These are phyloP conservation scores for Sclerotinia minor DNA, from an alignment of 2,329 filamentous ascomycete genomes.

Conservation along the genomic window DNA sequence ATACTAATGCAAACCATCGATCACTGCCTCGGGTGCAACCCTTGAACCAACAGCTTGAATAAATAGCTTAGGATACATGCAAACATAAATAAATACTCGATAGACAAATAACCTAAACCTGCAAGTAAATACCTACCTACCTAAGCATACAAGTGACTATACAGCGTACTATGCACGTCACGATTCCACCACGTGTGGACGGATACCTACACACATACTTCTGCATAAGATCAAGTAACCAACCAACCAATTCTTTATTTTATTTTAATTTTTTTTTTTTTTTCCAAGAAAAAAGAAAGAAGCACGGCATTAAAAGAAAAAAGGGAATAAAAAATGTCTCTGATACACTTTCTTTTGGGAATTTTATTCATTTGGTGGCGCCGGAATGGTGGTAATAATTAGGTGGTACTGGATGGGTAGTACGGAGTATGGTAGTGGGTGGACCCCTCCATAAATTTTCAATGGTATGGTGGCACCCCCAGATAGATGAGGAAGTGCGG, in stretches of 20 bases:
- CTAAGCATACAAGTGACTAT: neutral
- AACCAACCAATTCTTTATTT: too few relatives aligned
- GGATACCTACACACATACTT: too few relatives aligned
- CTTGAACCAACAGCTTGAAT: slow-evolving; percentile 1
- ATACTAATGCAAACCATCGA: neutral
- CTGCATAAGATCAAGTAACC: too few relatives aligned
- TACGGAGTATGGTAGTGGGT: neutral
- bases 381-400: neutral
- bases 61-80: neutral
- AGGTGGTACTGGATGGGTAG: too few relatives aligned
- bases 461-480: neutral
- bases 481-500: slow-evolving; percentile 6
- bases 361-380: slow-evolving; percentile 1
- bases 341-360: neutral
- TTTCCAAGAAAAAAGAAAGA: neutral
- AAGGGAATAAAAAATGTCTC: neutral
- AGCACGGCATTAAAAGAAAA: neutral
- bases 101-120: too few relatives aligned
- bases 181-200: slow-evolving; percentile 19
- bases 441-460: neutral
- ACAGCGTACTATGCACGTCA: slow-evolving; percentile 27
- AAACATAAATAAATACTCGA: slow-evolving; percentile 3
- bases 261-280: too few relatives aligned
- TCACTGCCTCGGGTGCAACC: slow-evolving; percentile 11
- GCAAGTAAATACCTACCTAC: too few relatives aligned